phyloP scores from a whole-genome alignment of 2,329 filamentous ascomycete genomes.

The Penicillium rolfsii region DNA sequence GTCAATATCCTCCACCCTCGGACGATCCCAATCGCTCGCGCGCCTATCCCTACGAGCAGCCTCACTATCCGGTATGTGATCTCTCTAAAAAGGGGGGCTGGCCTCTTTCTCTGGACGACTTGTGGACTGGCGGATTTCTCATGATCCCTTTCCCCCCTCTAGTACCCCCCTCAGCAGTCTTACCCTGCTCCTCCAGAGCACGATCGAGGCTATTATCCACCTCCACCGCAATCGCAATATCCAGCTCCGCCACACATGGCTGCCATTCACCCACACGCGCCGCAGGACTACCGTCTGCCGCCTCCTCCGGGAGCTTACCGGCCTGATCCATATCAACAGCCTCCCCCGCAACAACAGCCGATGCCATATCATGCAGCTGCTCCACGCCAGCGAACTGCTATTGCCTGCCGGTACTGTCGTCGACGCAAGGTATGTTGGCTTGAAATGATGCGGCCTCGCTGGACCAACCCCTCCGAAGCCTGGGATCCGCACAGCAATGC shows the following conservation, averaged over 20 bases:
- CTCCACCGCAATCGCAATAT: conserved; percentile 43
- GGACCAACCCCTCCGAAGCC: not conserved
- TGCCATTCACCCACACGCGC: conserved; percentile 45
- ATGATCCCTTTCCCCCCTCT: conserved; percentile 8
- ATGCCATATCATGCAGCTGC: conserved; percentile 51
- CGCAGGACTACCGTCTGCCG: conserved; percentile 50
- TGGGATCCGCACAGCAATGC: not conserved
- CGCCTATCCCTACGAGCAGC: conserved; percentile 42
- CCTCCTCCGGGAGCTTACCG: conserved; percentile 49
- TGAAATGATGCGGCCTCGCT: not conserved
- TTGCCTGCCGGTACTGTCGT: conserved; percentile 56
- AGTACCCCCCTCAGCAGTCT: conserved; percentile 39
- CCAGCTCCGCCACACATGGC: conserved; percentile 47
- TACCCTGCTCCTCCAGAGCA: conserved; percentile 37
- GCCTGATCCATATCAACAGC: conserved; percentile 46
- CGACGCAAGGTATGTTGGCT: conserved; percentile 52
- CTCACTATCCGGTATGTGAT: conserved; percentile 44
- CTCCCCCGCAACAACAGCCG: conserved; percentile 41
- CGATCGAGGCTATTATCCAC: conserved; percentile 39
- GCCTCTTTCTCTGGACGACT: not conserved
- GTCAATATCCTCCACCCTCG: conserved; percentile 44
- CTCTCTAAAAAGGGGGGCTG: not conserved
- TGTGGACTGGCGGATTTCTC: not conserved
- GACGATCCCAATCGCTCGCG: conserved; percentile 44
- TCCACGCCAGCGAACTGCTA: conserved; percentile 55